A percentile compares a stretch with the other conserved stretches of the same genome.
phyloP scores from a whole-genome alignment of 2,329 filamentous ascomycete species.

The Pezizomycotina sp. region DNA sequence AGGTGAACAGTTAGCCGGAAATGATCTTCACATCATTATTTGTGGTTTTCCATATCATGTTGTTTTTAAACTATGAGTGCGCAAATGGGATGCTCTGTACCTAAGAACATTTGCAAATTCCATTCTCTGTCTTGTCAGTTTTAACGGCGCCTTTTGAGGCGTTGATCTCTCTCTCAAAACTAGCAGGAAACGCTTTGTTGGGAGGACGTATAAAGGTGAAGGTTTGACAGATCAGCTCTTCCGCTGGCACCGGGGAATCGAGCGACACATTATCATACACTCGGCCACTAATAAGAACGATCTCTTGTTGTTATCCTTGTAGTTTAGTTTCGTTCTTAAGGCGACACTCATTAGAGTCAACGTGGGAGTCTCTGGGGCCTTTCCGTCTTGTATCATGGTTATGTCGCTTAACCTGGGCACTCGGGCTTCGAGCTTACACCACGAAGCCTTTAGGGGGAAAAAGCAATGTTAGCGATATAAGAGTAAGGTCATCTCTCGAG shows the following conservation, averaged over 20 bases:
- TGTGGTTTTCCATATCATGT: too few relatives aligned
- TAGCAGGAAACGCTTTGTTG: constrained; percentile 58
- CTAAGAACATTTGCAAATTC: constrained; percentile 73
- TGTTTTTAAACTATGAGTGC: too few relatives aligned
- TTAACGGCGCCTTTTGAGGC: constrained; percentile 63
- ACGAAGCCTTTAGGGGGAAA: constrained; percentile 43
- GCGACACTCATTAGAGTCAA: constrained; percentile 92
- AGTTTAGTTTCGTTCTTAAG: constrained; percentile 73
- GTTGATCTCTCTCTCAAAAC: constrained; percentile 64
- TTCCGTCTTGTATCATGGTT: constrained; percentile 54
- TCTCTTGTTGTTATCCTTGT: constrained; percentile 93
- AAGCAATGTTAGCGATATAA: background rate
- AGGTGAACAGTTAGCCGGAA: background rate
- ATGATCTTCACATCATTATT: too few relatives aligned
- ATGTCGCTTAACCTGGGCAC: constrained; percentile 64
- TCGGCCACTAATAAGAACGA: constrained; percentile 75
- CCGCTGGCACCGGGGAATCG: constrained; percentile 64
- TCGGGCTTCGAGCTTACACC: constrained; percentile 87
- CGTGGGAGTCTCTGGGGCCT: constrained; percentile 67
- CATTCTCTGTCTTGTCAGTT: constrained; percentile 70
- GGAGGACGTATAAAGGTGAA: constrained; percentile 83
- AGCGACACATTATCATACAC: constrained; percentile 84
- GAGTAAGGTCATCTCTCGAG: too few relatives aligned
- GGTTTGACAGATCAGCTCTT: constrained; percentile 73
- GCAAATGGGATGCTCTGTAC: constrained; percentile 27